phyloP scores from a whole-genome alignment of 1,284 basidiomycete species.

The Apiotrichum brassicae region DNA sequence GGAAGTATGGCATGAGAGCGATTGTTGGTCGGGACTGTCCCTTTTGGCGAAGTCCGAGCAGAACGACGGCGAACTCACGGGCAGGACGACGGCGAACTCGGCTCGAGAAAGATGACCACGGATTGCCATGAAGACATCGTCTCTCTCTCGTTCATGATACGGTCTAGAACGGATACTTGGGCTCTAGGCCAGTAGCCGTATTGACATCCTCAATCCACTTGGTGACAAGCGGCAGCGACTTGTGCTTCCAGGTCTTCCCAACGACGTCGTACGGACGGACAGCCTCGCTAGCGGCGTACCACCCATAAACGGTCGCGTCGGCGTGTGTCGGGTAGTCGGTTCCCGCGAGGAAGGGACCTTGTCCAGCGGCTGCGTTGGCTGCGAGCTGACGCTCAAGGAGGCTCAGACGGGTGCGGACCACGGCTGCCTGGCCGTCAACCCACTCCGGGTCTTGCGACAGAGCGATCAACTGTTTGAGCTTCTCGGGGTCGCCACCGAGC shows the following conservation, averaged over 20 bases:
- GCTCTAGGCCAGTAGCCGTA: conserved; percentile 2
- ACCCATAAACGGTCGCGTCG: conserved; percentile 13
- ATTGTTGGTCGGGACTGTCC: too few relatives aligned
- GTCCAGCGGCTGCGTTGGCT: neutral
- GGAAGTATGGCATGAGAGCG: too few relatives aligned
- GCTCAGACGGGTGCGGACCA: neutral
- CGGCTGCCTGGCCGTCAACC: conserved; percentile 5
- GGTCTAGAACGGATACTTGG: neutral
- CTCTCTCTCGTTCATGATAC: too few relatives aligned
- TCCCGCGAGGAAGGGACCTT: conserved; percentile 11
- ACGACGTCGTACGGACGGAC: neutral
- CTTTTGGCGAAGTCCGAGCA: too few relatives aligned
- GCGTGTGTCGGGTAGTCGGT: conserved; percentile 10
- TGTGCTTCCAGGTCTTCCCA: conserved; percentile 5
- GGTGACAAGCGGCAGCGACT: conserved; percentile 5
- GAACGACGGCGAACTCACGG: too few relatives aligned
- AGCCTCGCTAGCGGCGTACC: conserved; percentile 7
- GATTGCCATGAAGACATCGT: too few relatives aligned
- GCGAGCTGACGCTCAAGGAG: neutral
- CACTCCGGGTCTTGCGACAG: neutral
- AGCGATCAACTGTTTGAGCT: neutral
- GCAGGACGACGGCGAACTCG: too few relatives aligned
- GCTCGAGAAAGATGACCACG: too few relatives aligned
- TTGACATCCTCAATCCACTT: conserved; percentile 4
- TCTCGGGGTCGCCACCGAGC: conserved; percentile 14